Evolutionary conservation across 148 eudicot species (phyloP).

Genomic region (Cornus florida): DNA sequence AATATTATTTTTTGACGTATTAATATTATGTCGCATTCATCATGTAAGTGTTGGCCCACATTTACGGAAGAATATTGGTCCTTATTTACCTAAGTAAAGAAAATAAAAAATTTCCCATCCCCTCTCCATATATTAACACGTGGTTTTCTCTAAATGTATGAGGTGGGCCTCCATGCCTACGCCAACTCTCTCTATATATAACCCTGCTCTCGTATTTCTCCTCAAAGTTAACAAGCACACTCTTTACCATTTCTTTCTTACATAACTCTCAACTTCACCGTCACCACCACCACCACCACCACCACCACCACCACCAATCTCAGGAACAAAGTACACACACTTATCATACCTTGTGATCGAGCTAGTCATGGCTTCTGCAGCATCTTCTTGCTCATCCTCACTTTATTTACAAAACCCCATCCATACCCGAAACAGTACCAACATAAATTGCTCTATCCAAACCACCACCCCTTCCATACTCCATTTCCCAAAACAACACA

Average conservation of each 20-base stretch:
- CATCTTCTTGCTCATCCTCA: conserved; percentile 11
- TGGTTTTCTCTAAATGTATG: conserved; percentile 12
- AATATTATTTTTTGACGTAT: too few relatives aligned
- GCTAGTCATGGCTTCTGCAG: conserved; percentile 21
- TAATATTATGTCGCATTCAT: too few relatives aligned
- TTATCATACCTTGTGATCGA: too few relatives aligned
- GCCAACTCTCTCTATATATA: conserved; percentile 25
- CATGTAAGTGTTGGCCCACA: too few relatives aligned
- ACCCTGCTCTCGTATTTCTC: not conserved
- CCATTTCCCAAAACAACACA: conserved; percentile 20
- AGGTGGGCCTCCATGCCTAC: conserved; percentile 2
- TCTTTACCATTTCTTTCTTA: not conserved
- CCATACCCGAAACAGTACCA: not conserved
- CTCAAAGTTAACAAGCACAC: not conserved
- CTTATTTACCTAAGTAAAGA: too few relatives aligned
- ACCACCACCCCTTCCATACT: conserved; percentile 17
- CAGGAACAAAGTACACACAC: too few relatives aligned
- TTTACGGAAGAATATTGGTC: too few relatives aligned
- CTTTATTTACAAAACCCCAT: conserved; percentile 10
- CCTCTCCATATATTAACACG: too few relatives aligned
- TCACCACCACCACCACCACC: too few relatives aligned
- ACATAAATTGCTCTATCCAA: conserved; percentile 21
- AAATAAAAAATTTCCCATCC: not conserved
- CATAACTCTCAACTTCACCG: too few relatives aligned
- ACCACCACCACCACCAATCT: too few relatives aligned